Conservation (phyloP, 177 flowering plant species). For the Vitis hybrid region DNA sequence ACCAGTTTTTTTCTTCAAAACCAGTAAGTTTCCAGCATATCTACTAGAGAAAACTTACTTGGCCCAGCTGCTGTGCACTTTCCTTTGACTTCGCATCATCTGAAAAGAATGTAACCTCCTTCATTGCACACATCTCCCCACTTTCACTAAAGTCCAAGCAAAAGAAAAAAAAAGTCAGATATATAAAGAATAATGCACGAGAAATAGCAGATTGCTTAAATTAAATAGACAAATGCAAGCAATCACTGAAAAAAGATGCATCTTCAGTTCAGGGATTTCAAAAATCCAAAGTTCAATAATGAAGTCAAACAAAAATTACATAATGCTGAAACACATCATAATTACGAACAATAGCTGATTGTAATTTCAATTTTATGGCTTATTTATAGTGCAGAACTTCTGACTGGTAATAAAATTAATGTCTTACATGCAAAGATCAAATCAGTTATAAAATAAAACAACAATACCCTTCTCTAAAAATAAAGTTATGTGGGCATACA, state of each 20-base stretch:
- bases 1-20: background rate
- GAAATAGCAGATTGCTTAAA: no score
- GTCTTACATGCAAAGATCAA: no score
- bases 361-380: no score
- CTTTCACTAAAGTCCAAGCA: constrained; percentile 46
- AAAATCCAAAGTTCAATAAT: background rate
- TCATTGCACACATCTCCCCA: constrained; percentile 93
- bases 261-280: background rate
- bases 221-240: background rate
- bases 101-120: constrained; percentile 70
- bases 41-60: constrained; percentile 37
- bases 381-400: no score
- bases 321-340: no score
- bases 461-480: no score
- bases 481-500: background rate
- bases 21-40: background rate
- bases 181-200: background rate
- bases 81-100: constrained; percentile 85
- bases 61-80: constrained; percentile 72
- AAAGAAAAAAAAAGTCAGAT: constrained; percentile 5
- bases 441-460: no score
- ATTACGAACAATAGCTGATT: no score
- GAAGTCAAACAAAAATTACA: background rate
- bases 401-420: no score
- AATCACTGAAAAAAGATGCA: background rate